phyloP scores from a whole-genome alignment of 2,329 filamentous ascomycete species.

The Passalora sequoiae region DNA sequence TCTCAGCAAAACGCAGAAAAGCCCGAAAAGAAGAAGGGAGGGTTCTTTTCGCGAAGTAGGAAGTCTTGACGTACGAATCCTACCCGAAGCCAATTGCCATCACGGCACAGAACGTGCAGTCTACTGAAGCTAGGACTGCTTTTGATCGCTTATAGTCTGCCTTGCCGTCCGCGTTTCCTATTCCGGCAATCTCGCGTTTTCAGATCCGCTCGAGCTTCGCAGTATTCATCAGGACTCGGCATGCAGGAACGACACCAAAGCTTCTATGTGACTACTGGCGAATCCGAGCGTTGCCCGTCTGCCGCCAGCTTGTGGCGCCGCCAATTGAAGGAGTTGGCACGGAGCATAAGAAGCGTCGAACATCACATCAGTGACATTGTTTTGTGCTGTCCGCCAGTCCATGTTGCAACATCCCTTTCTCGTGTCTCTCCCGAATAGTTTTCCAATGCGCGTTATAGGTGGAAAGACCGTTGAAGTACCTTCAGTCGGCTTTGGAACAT shows the following conservation, averaged over 20 bases:
- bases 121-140: too few species aligned
- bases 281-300: background rate
- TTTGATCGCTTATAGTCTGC: too few species aligned
- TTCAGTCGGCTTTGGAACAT: constrained; percentile 27
- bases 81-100: too few species aligned
- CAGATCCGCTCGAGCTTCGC: background rate
- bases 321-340: background rate
- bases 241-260: background rate
- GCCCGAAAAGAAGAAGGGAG: background rate
- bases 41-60: too few species aligned
- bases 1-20: background rate
- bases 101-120: too few species aligned
- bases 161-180: too few species aligned
- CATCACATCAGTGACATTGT: background rate
- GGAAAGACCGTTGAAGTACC: constrained; percentile 25
- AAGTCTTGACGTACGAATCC: too few species aligned
- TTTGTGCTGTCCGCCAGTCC: too few species aligned
- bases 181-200: too few species aligned
- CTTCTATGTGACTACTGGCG: background rate
- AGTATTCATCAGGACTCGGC: background rate
- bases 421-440: constrained; percentile 19
- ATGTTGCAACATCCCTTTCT: background rate
- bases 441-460: constrained; percentile 19
- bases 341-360: background rate
- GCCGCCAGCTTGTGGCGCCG: background rate